These are phyloP conservation scores for Mycogone perniciosa DNA, from an alignment of 2,329 filamentous ascomycete genomes.

Conservation along the genomic window DNA sequence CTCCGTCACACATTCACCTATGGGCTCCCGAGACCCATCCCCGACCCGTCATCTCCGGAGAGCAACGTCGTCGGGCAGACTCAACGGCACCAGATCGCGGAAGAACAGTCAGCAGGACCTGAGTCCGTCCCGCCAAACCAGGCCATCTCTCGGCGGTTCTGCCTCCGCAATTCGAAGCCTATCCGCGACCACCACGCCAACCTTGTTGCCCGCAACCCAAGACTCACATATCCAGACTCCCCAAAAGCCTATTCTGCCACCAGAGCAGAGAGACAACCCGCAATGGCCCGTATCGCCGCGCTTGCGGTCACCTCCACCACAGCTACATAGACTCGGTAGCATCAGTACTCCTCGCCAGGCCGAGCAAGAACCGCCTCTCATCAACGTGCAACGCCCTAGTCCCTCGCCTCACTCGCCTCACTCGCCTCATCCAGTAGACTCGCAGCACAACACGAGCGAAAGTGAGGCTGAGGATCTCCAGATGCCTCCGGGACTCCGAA, in stretches of 20 bases:
- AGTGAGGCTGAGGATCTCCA: constrained; percentile 48
- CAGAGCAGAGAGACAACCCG: constrained; percentile 51
- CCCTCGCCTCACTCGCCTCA: constrained; percentile 44
- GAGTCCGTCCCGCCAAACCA: constrained; percentile 52
- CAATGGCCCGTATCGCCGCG: constrained; percentile 75
- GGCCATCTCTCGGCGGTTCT: constrained; percentile 46
- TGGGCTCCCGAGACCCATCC: constrained; percentile 41
- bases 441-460: constrained; percentile 36
- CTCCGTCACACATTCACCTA: constrained; percentile 31
- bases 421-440: constrained; percentile 37
- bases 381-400: constrained; percentile 47
- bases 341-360: constrained; percentile 36
- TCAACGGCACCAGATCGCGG: constrained; percentile 47
- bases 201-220: constrained; percentile 52
- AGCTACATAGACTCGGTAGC: constrained; percentile 40
- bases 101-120: constrained; percentile 60
- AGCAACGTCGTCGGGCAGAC: constrained; percentile 29
- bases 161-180: constrained; percentile 60
- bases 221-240: constrained; percentile 58
- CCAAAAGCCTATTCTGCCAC: constrained; percentile 50
- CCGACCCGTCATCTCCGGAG: constrained; percentile 36
- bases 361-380: constrained; percentile 45
- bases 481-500: constrained; percentile 47
- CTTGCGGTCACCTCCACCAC: constrained; percentile 68
- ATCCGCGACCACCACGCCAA: constrained; percentile 61